These are phyloP conservation scores for Picea sitchensis DNA, from an alignment of 75 land plant genomes.

Conservation along the genomic window DNA sequence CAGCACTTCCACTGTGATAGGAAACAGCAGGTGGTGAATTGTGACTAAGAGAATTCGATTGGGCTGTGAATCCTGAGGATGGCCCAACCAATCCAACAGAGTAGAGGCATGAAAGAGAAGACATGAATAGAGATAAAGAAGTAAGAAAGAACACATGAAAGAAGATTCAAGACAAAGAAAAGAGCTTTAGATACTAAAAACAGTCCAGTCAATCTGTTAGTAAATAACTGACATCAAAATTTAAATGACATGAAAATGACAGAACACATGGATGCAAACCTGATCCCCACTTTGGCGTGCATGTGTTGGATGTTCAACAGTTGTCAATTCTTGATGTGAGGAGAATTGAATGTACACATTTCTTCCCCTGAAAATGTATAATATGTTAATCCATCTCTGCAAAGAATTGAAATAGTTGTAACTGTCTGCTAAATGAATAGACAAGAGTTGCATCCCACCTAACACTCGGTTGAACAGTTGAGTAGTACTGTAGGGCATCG, in stretches of 20 bases:
- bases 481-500: conserved; percentile 70
- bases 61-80: conserved; percentile 85
- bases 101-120: conserved; percentile 44
- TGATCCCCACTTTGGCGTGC: conserved; percentile 62
- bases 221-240: not conserved
- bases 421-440: not conserved
- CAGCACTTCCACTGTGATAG: conserved; percentile 12
- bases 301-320: conserved; percentile 69
- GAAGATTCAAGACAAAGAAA: conserved; percentile 11
- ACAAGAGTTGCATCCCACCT: conserved; percentile 39
- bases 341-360: conserved; percentile 99
- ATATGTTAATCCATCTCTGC: not conserved
- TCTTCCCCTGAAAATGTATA: conserved; percentile 66
- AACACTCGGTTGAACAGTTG: conserved; percentile 79
- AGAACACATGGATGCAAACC: conserved; percentile 27
- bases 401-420: not conserved
- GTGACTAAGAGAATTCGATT: conserved; percentile 98
- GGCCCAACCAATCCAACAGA: conserved; percentile 56
- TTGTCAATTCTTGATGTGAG: conserved; percentile 97
- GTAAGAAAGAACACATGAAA: conserved; percentile 29
- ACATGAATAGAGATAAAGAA: conserved; percentile 51
- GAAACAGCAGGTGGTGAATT: conserved; percentile 78
- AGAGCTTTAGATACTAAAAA: not conserved
- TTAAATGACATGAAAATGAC: not conserved
- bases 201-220: not conserved